Evolutionary conservation across 2,329 filamentous ascomycete genomes (phyloP), one percentile per base, ranked within the genome.

Genomic region (Pestalotiopsis sp.): DNA sequence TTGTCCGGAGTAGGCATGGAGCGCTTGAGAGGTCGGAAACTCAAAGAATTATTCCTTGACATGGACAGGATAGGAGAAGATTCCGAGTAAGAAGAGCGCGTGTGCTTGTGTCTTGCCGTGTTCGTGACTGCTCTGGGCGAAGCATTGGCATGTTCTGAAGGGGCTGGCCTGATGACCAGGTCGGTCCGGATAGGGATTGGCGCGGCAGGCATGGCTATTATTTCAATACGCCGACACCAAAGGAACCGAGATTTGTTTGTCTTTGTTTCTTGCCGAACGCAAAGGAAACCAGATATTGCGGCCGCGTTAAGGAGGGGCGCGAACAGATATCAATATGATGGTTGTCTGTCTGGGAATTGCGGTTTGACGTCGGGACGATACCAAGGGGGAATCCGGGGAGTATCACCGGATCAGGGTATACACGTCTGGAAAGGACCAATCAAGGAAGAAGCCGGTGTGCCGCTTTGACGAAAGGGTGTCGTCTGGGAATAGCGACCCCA

Each of bases 1-100:
- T 95, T 96, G 78, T 88, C 86, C 59, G 87, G 87, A 38, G 84
- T 83, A 69, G 86, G 85, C 82, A 87, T 89, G 73, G 86, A 82
- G 73, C 88, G 84, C 79, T 90, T 90, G 61, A 85, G 80, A 17
- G 88, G 87, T 23, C 88, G 87, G 73, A 89, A 89, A n/a, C 84
- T 89, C 69, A 89, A 74, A 25, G 87, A 90, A 73, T 88, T 89
- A 73, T 89, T 90, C 73, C 87, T 82, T 17, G 87, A 87, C 67
- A 83, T 81, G 63, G 87, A 87, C 66, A 83, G 80, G 61, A 89
- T 81, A 11, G 87, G 85, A 9, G 87, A 89, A n/a, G 83, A 80
- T 68, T 90, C 87, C 31, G 87, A 88, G 77, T 90, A 90, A 14
- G 87, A 90, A 27, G 87, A 90, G 70, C 87, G 83, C 57, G 87